These are phyloP conservation scores for Fragosphaeria purpurea DNA, from an alignment of 2,329 filamentous ascomycete genomes.

Conservation along the genomic window DNA sequence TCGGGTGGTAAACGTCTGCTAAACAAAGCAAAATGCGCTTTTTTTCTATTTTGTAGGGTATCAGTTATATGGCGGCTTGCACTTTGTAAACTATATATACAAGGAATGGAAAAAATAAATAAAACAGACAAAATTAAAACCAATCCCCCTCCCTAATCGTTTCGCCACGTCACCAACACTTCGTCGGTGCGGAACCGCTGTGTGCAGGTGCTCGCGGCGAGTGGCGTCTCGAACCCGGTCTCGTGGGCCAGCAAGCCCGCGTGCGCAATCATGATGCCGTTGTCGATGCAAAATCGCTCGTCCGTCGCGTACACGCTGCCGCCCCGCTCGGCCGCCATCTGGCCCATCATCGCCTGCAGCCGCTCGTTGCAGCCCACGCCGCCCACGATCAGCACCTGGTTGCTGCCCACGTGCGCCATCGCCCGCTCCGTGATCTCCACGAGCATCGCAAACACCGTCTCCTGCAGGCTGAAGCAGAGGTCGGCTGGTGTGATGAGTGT, in stretches of 20 bases:
- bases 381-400: conserved; percentile 87
- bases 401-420: conserved; percentile 92
- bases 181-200: conserved; percentile 77
- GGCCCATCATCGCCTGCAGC: conserved; percentile 95
- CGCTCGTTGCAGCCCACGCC: conserved; percentile 93
- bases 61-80: too few relatives aligned
- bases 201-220: conserved; percentile 77
- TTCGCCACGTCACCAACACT: conserved; percentile 64
- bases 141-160: conserved; percentile 36
- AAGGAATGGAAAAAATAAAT: neutral
- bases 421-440: conserved; percentile 97
- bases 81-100: neutral
- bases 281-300: conserved; percentile 97
- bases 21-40: too few relatives aligned
- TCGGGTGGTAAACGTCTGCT: too few relatives aligned
- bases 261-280: conserved; percentile 99
- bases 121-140: neutral
- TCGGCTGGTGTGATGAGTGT: conserved; percentile 72
- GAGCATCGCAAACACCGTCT: conserved; percentile 93
- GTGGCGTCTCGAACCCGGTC: conserved; percentile 64
- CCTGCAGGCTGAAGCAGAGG: conserved; percentile 88
- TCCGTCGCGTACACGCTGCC: conserved; percentile 92
- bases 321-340: conserved; percentile 81
- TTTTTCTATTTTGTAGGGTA: too few relatives aligned
- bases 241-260: conserved; percentile 79